These are phyloP conservation scores for Podospora pseudoanserina DNA, from an alignment of 495 filamentous ascomycete genomes.

Conservation along the genomic window DNA sequence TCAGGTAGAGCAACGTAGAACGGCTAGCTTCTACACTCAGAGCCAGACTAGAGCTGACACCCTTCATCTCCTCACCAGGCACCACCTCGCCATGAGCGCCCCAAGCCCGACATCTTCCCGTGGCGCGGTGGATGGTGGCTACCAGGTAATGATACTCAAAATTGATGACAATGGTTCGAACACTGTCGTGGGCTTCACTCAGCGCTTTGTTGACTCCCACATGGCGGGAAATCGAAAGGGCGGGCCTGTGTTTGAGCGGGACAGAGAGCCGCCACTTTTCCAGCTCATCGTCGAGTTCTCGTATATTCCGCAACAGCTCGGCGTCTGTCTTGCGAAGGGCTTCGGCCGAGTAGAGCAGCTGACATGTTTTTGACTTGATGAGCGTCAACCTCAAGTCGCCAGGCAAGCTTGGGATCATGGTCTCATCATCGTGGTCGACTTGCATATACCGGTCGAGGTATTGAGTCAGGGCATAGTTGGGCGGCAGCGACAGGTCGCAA, in stretches of 20 bases:
- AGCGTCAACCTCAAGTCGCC: slow-evolving; percentile 49
- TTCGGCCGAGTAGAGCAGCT: slow-evolving; percentile 45
- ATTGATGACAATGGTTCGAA: slow-evolving; percentile 46
- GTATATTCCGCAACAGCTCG: slow-evolving; percentile 50
- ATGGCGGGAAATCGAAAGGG: slow-evolving; percentile 40
- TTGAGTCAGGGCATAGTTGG: slow-evolving; percentile 41
- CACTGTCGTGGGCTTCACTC: slow-evolving; percentile 22
- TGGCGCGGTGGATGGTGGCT: slow-evolving; percentile 51
- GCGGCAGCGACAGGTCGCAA: slow-evolving; percentile 51
- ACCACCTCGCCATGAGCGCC: slow-evolving; percentile 2
- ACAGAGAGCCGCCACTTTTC: slow-evolving; percentile 50
- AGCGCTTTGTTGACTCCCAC: not conserved
- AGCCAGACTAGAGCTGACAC: slow-evolving; percentile 47
- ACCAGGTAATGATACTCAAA: slow-evolving; percentile 53
- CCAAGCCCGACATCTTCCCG: slow-evolving; percentile 43
- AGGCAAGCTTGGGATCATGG: slow-evolving; percentile 41
- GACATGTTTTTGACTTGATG: slow-evolving; percentile 49
- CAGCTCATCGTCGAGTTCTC: slow-evolving; percentile 51
- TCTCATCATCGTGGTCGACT: slow-evolving; percentile 20
- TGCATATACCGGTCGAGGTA: slow-evolving; percentile 22
- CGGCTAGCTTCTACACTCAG: slow-evolving; percentile 53
- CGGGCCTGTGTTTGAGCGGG: slow-evolving; percentile 42
- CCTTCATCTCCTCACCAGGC: slow-evolving; percentile 38
- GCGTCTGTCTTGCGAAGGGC: slow-evolving; percentile 49
- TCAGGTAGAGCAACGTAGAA: slow-evolving; percentile 46